Evolutionary conservation across 2,329 filamentous ascomycete genomes (phyloP).

Genomic region (Aspergillus viridinutans): DNA sequence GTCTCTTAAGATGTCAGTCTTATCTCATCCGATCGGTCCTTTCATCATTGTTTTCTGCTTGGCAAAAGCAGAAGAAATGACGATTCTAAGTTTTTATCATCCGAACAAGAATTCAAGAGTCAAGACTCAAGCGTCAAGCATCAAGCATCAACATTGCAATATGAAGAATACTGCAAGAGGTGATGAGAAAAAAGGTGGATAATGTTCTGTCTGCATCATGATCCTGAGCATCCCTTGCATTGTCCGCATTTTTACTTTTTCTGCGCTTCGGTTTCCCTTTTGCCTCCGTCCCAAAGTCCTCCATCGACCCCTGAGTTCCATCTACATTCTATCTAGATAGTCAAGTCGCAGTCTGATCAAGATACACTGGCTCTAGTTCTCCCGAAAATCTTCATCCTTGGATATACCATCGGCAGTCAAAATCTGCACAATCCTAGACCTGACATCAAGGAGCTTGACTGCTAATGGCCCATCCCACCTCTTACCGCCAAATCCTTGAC

Average conservation of each 20-base stretch:
- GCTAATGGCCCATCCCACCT: slow-evolving; percentile 25
- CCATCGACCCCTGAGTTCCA: background rate
- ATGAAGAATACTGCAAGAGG: background rate
- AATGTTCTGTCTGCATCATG: background rate
- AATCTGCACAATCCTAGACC: background rate
- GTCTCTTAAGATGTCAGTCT: background rate
- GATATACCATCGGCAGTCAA: background rate
- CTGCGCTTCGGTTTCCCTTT: background rate
- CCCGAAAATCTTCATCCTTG: background rate
- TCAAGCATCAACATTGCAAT: background rate
- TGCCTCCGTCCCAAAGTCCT: background rate
- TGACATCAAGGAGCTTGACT: background rate
- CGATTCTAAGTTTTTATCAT: no score
- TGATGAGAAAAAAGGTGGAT: background rate
- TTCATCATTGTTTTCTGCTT: background rate
- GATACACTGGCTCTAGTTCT: background rate
- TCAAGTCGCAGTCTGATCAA: no score
- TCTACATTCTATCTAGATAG: background rate
- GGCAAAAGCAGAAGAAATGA: background rate
- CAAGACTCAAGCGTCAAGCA: no score
- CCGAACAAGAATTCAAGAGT: no score
- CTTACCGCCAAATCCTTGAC: slow-evolving; percentile 26
- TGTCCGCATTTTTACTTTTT: background rate
- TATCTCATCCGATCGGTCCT: background rate
- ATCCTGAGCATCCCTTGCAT: background rate